Evolutionary conservation across 257 asterid genomes (phyloP), one percentile per base, ranked within the genome.

Genomic region (Solanum tarijense): DNA sequence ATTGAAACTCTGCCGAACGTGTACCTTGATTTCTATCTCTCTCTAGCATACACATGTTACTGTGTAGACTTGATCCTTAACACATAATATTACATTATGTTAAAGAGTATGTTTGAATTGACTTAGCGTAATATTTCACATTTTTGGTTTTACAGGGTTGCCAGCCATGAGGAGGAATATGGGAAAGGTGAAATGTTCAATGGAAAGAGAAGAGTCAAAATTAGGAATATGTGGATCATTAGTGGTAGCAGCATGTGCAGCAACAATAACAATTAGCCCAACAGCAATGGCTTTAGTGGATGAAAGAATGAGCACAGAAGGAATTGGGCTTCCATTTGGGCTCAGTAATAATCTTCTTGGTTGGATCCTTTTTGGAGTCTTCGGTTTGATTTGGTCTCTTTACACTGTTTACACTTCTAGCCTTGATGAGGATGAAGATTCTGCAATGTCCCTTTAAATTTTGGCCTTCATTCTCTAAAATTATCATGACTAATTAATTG

Each of bases 251-350:
- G 58, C 58, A 46, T 46, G 58, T 46, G 58, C 58, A 46, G 94
- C 96, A 48, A 92, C 92, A 52, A 68, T 91, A 92, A 88, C 97
- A 25, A 21, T 36, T 10, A 91, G 95, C 93, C 97, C 99, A 4
- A 88, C 90, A 23, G 98, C 99, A 52, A 87, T 96, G 97, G 99
- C 98, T 3, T 90, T 97, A 88, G 99, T 97, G 92, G 99, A 97
- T 66, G 99, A 97, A 69, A 94, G 99, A 91, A 66, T 97, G 98
- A 94, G 95, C 96, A 97, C 98, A 2, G 98, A 96, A 82, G 99
- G 99, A 88, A 94, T 98, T 0, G 99, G 99, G 32, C 97, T 97
- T 68, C 99, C 98, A 12, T 96, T 97, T 65, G 99, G 99, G 46
- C 89, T 97, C 88, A 97, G 98, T 97, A 93, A 94, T 93, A 96